Evolutionary conservation across 257 asterid species (phyloP).

Genomic region (Ligustrum vulgare): DNA sequence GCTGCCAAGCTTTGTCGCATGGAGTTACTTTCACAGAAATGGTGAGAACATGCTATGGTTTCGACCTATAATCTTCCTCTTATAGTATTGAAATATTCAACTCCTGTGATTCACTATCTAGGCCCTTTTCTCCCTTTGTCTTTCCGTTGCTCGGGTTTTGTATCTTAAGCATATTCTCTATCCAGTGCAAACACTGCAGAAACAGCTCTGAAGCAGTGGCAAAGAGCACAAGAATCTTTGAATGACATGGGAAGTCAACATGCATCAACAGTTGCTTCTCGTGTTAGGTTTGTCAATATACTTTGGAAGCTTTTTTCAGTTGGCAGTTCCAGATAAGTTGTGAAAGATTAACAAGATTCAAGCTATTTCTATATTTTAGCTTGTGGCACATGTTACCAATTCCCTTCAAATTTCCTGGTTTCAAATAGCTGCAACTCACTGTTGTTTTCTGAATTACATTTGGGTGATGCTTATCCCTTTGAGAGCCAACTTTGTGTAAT

Average conservation of each 20-base stretch:
- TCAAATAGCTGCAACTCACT: neutral
- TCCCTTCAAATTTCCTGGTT: neutral
- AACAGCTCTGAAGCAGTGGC: slow-evolving; percentile 50
- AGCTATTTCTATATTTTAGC: too few relatives aligned
- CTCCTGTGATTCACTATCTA: neutral
- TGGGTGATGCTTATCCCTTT: neutral
- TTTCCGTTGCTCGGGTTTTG: slow-evolving; percentile 3
- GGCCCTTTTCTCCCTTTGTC: neutral
- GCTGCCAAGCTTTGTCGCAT: slow-evolving; percentile 85
- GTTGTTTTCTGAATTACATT: neutral
- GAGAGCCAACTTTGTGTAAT: neutral
- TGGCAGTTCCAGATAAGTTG: neutral
- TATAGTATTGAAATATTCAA: too few relatives aligned
- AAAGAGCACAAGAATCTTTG: slow-evolving; percentile 47
- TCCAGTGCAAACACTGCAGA: slow-evolving; percentile 59
- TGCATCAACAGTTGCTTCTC: slow-evolving; percentile 46
- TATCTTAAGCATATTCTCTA: slow-evolving; percentile 5
- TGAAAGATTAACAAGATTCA: too few relatives aligned
- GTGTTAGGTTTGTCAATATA: slow-evolving; percentile 49
- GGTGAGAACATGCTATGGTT: slow-evolving; percentile 34
- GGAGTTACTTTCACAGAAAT: slow-evolving; percentile 68
- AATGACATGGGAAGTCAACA: slow-evolving; percentile 56
- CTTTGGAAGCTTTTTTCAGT: neutral
- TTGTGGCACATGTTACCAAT: too few relatives aligned
- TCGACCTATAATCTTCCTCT: neutral